Evolutionary conservation across 2,329 filamentous ascomycete genomes (phyloP), one percentile per base, ranked within the genome.

Genomic region (Fusarium irregulare): DNA sequence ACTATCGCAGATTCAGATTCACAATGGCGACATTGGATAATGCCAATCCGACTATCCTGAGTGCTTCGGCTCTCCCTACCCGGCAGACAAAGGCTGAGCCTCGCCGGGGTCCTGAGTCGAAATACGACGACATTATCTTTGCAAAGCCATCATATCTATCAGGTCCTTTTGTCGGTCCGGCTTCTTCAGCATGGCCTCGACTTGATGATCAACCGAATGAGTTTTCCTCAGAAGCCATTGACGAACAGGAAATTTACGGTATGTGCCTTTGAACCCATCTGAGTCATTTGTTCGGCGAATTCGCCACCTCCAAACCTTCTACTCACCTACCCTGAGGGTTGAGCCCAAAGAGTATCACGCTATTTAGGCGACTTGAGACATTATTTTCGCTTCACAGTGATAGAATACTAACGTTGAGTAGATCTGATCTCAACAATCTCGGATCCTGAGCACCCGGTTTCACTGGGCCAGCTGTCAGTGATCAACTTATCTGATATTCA

Each of bases 211-310:
- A 79, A 51, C 83, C 88, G 53, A 88, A 89, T 61, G 88, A 91
- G 62, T 86, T 89, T 50, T 83, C 84, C 2, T 85, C 90, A 37
- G 94, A 98, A 74, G 92, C 92, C 60, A 97, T 99, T 73, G 96
- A 99, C 78, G 93, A 97, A 79, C 96, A 98, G 80, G 96, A 99
- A 81, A 95, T 99, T 44, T 99, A 95, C 78, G 94, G 93, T 96
- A 83, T 68, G 83, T 50, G 13, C n/a, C 18, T 44, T 34, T n/a
- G 30, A 56, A 49, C 37, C 44, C 25, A 30, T 50, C 27, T 40
- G 50, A 60, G 50, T 57, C 37, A 66, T 66, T 54, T 61, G 16
- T 37, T 37, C n/a, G 40, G 50, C 59, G 23, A 56, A 37, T 60
- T 57, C 21, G 63, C 61, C 63, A 66, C 63, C 27, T 40, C 30